Base-by-base conservation (phyloP, 139 green algal species). In the Tetradesmus lagerheimii region DNA sequence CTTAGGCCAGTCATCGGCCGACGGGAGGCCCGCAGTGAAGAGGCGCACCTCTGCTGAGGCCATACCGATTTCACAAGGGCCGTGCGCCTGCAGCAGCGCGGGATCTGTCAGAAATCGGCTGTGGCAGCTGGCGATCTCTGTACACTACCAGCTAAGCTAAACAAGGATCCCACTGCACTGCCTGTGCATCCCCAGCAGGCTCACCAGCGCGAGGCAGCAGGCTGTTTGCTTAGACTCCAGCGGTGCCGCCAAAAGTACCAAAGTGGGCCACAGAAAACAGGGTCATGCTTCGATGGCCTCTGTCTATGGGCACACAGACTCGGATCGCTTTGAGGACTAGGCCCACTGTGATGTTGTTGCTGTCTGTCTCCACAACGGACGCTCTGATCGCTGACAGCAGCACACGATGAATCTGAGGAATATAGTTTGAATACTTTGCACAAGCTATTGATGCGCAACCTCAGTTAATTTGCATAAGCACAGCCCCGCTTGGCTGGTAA, bases 21-120 rank as follows among this genome's bases (percentile, higher is more conserved):
- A 34, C 6, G 78, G 39, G 3, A 87, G 57, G 29, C 80, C 87
- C 34, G 87, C 87, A 41, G 87, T 87, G 38, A 91, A 91, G 23
- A 90, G 86, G 29, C 81, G 67, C 67, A 38, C 67, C n/a, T 78
- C n/a, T 37, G 57, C 57, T 71, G 57, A 71, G 20, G 57, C 57
- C 57, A 71, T 71, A 71, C 57, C 57, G 57, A 71, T 71, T 9
- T 71, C 57, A 71, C 23, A n/a, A 71, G 14, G 14, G 57, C 57
- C 23, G 57, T 31, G 57, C 57, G 57, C 57, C 57, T 71, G 57
- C 57, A 71, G 14, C 57, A 71, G 57, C 57, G 57, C 57, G 57
- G 57, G 57, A 71, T 71, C 57, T 71, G 2, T 71, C 57, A 71
- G 57, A 71, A n/a, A 71, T 71, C 57, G 57, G 57, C 57, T 71